Base-by-base conservation (phyloP, 768 basidiomycete genomes). In the Auriscalpium microsporum region DNA sequence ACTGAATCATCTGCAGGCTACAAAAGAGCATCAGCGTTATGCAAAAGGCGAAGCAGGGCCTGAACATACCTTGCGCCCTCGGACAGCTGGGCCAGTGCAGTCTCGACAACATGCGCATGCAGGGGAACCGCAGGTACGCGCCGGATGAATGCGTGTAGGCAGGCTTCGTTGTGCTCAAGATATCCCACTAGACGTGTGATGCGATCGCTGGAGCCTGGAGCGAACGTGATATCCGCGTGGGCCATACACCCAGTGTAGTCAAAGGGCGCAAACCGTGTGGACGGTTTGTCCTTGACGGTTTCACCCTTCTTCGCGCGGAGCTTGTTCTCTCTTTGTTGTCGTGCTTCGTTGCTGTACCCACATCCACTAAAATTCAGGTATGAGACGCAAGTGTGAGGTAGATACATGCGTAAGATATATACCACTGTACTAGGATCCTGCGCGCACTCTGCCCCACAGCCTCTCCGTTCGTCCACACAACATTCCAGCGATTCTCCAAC, bases 171-270 rank as follows among this genome's bases (percentile, higher is more conserved):
- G 40, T 52, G 51, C 40, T 8, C 34, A 11, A 52, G 38, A 36
- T 52, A 52, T 16, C 51, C 51, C 10, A 52, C 40, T 35, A 52
- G n/a, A 52, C 51, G 51, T 28, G 34, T 17, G n/a, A 52, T 40
- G 10, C 19, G 16, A 10, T 36, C 51, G 40, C 28, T 16, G 37
- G 37, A n/a, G 23, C 23, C 23, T n/a, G n/a, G 16, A 4, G 34
- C 38, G 10, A n/a, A 52, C 10, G 51, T 52, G 14, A 52, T 40
- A 38, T 52, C 51, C 2, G 51, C 51, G 40, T 52, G 51, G 10
- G 51, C 51, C 10, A 36, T n/a, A 17, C 51, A 52, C 40, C 51
- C 51, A 8, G 51, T 52, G 55, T 21, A 50, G 40, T 57, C 56
- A 6, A 53, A 50, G 14, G 23, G 44, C n/a, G 44, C 53, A 16